Conservation (phyloP, 202 grass and related monocot species). For the Elaeis oleifera region DNA sequence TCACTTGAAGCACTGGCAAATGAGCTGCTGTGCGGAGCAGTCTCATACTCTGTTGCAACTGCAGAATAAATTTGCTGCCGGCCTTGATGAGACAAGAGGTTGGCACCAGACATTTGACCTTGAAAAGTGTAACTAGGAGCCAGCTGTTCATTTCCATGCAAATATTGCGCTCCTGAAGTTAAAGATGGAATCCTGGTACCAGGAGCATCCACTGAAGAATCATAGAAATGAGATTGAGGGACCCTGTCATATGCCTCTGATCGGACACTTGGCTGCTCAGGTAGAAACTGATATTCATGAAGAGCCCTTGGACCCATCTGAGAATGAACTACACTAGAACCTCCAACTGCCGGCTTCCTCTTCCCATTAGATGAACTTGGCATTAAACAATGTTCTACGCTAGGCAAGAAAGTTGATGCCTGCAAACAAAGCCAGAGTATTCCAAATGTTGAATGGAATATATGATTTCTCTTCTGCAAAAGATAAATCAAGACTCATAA, state of each 20-base stretch:
- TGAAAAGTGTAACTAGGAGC: constrained; percentile 51
- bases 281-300: constrained; percentile 80
- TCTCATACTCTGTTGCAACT: constrained; percentile 41
- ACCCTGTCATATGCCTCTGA: constrained; percentile 51
- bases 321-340: constrained; percentile 40
- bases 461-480: not conserved
- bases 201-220: constrained; percentile 45
- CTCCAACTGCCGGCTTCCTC: constrained; percentile 39
- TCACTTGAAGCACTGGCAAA: constrained; percentile 34
- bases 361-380: constrained; percentile 49
- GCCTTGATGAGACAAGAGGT: constrained; percentile 44
- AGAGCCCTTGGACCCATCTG: constrained; percentile 48
- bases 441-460: not conserved
- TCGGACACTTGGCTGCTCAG: constrained; percentile 45
- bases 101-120: constrained; percentile 49
- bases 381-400: constrained; percentile 36
- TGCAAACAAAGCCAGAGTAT: constrained; percentile 18
- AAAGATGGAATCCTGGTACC: constrained; percentile 40
- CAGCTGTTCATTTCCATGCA: constrained; percentile 45
- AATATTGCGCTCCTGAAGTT: constrained; percentile 35
- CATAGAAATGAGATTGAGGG: constrained; percentile 37
- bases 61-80: constrained; percentile 37
- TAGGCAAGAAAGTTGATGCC: constrained; percentile 65
- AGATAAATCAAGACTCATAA: no score
- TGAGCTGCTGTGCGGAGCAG: constrained; percentile 31